phyloP scores from a whole-genome alignment of 352 stramenopile species.

The Pythium chondricola region DNA sequence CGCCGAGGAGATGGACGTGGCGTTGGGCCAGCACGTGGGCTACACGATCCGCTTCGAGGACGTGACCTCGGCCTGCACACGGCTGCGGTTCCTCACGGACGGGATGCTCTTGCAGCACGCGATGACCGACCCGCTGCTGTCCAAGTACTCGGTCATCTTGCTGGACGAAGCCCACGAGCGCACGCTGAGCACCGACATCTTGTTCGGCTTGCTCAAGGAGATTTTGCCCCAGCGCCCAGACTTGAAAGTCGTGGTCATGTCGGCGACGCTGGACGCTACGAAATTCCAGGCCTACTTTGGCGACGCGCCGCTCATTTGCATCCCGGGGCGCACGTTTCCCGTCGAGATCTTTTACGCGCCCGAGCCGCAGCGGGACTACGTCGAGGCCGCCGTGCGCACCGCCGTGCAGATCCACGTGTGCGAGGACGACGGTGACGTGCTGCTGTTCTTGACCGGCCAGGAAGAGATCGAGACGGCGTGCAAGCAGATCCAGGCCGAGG shows the following conservation, averaged over 20 bases:
- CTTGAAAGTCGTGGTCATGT: conserved; percentile 99
- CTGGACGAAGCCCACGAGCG: conserved; percentile 98
- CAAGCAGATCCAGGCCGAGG: conserved; percentile 84
- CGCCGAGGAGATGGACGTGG: conserved; percentile 98
- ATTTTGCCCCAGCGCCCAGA: conserved; percentile 91
- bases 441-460: conserved; percentile 99
- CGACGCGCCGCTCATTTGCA: conserved; percentile 87
- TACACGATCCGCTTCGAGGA: conserved; percentile 99
- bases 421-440: conserved; percentile 95
- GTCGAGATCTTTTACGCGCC: conserved; percentile 99
- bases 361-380: conserved; percentile 96
- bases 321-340: conserved; percentile 96
- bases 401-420: conserved; percentile 97
- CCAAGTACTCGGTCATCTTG: conserved; percentile 95
- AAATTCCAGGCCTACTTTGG: conserved; percentile 97
- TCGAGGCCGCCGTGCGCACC: conserved; percentile 89
- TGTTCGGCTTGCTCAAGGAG: conserved; percentile 98
- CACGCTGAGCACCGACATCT: conserved; percentile 95
- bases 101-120: conserved; percentile 97
- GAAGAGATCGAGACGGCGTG: conserved; percentile 98
- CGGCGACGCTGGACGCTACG: conserved; percentile 96
- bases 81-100: conserved; percentile 78
- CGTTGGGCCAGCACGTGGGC: conserved; percentile 95
- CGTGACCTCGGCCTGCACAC: conserved; percentile 81
- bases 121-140: conserved; percentile 95